Evolutionary conservation across 2,329 filamentous ascomycete species (phyloP).

Genomic region (Pestalotiopsis sp.): DNA sequence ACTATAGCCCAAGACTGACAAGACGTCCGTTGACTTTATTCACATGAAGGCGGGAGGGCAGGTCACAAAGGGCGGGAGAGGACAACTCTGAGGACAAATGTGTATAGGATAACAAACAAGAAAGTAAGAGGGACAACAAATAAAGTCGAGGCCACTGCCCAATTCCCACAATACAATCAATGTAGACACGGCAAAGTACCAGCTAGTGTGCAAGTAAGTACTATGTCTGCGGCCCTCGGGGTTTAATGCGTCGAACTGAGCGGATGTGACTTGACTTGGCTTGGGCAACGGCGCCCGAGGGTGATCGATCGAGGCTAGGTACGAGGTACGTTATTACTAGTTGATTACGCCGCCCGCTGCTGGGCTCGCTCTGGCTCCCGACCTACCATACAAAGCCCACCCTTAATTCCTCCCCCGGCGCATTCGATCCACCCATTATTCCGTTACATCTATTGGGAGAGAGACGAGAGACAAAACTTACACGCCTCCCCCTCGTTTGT

Average conservation of each 20-base stretch:
- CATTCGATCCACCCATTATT: not conserved
- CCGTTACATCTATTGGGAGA: not conserved
- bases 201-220: not conserved
- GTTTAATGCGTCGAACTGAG: not conserved
- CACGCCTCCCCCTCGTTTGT: not conserved
- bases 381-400: not conserved
- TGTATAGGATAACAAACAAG: not conserved
- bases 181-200: not conserved
- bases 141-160: not conserved
- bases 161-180: not conserved
- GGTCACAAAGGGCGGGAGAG: not conserved
- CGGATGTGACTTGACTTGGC: not conserved
- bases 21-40: not conserved
- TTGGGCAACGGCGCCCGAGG: not conserved
- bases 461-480: not conserved
- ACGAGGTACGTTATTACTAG: not conserved
- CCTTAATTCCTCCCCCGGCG: not conserved
- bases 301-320: not conserved
- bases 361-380: not conserved
- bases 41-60: not conserved
- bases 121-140: not conserved
- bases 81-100: not conserved
- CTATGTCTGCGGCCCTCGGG: not conserved
- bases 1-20: not conserved
- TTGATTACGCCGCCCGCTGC: not conserved